These are phyloP conservation scores for Apiospora malaysiana DNA, from an alignment of 2,329 filamentous ascomycete genomes.

Conservation along the genomic window DNA sequence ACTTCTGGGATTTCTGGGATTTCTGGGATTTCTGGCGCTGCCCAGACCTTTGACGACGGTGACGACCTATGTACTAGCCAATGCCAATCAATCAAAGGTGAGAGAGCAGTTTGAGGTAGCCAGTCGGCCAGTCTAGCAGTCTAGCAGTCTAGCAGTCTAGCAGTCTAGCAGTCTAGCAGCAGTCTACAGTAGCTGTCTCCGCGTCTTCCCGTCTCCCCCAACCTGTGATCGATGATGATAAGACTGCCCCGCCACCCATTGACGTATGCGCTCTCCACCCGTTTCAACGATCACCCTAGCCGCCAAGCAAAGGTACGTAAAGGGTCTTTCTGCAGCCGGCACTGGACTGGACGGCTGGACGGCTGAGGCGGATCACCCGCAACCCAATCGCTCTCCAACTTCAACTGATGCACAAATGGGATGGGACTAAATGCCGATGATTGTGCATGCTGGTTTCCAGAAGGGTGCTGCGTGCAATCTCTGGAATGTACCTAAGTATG, in stretches of 20 bases:
- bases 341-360: slow-evolving; percentile 10
- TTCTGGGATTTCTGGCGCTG: not conserved
- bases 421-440: not conserved
- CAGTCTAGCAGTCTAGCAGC: too few relatives aligned
- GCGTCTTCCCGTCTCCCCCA: not conserved
- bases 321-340: slow-evolving; percentile 7
- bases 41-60: not conserved
- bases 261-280: slow-evolving; percentile 15
- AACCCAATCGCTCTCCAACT: not conserved
- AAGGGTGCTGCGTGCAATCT: not conserved
- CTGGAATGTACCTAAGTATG: not conserved
- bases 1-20: not conserved
- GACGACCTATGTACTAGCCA: not conserved
- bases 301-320: slow-evolving; percentile 1
- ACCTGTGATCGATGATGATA: slow-evolving; percentile 17
- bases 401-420: slow-evolving; percentile 7
- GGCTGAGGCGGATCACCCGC: slow-evolving; percentile 13
- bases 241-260: slow-evolving; percentile 16
- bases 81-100: not conserved
- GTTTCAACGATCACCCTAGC: slow-evolving; percentile 6
- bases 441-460: not conserved
- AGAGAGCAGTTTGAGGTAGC: slow-evolving; percentile 9
- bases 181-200: too few relatives aligned
- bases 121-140: not conserved
- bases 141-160: too few relatives aligned